Evolutionary conservation across 139 green algal species (phyloP), one percentile per base, ranked within the genome.

Genomic region (Pycnococcus provasolii): DNA sequence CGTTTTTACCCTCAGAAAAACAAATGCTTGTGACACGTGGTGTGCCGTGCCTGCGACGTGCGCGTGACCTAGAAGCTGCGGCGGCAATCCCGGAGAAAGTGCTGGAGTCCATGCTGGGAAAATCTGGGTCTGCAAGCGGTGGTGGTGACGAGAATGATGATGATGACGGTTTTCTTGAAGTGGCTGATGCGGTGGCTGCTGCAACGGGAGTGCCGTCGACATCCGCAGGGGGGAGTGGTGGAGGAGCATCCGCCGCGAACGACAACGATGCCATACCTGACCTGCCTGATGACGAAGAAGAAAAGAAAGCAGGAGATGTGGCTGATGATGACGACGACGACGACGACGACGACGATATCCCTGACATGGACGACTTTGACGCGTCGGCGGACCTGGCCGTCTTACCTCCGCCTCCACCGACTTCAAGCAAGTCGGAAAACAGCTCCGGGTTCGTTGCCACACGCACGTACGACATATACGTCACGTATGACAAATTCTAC

Each of bases 401-500:
- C 8, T n/a, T 11, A 60, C 59, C 59, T 55, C n/a, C 40, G 60
- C 47, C 45, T 15, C 45, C 43, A 7, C 42, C 11, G 66, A 11
- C 63, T 37, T 11, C 5, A 51, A 46, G 43, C 73, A 78, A 8
- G 58, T 75, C 2, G 53, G 59, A 3, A 64, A 66, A 9, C 15
- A 54, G 8, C 60, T 79, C 15, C 42, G 67, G 60, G 79, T 80
- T 85, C 53, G 42, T 85, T 15, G 57, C 48, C 15, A 85, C 79
- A 11, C 54, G 79, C 41, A 85, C 79, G 13, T 85, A 85, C 54
- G 79, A 85, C 55, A 42, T 85, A 11, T 77, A 41, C 58, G 77
- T 85, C 42, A 84, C 79, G 64, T 85, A 81, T 61, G 79, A 85
- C 69, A 85, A 85, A 58, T 85, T 78, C 52, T 85, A 85, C 42